These are phyloP conservation scores for Cryphonectria japonica DNA, from an alignment of 2,329 filamentous ascomycete species.

Conservation along the genomic window DNA sequence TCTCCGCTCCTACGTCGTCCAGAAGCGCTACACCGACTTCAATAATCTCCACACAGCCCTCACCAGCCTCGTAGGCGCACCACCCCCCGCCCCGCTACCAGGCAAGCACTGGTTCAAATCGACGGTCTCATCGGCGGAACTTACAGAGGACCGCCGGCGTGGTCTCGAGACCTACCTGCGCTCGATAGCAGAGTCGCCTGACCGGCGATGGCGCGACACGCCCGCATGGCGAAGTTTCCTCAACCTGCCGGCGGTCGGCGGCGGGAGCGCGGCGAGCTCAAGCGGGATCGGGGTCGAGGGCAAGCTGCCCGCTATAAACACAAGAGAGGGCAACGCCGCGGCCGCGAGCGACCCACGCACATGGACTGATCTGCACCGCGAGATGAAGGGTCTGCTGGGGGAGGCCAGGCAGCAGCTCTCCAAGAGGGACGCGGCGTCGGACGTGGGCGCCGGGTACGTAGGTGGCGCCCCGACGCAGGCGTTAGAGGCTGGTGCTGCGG, in stretches of 20 bases:
- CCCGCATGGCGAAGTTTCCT: constrained; percentile 74
- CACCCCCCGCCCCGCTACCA: constrained; percentile 71
- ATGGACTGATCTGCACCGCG: constrained; percentile 77
- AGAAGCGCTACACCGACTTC: constrained; percentile 86
- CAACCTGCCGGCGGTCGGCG: constrained; percentile 62
- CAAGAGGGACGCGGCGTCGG: constrained; percentile 64
- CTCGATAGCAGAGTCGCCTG: constrained; percentile 72
- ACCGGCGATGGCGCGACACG: constrained; percentile 76
- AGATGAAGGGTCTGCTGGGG: constrained; percentile 73
- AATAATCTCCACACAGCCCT: constrained; percentile 66
- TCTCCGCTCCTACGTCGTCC: constrained; percentile 73
- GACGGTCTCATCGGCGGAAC: constrained; percentile 69
- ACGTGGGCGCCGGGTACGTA: constrained; percentile 36
- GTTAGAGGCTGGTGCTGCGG: constrained; percentile 70
- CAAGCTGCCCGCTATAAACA: constrained; percentile 42
- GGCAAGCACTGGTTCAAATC: constrained; percentile 77
- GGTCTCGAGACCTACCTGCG: constrained; percentile 74
- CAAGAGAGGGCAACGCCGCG: constrained; percentile 42
- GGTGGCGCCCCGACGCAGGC: constrained; percentile 46
- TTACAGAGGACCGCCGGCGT: constrained; percentile 71
- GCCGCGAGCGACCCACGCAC: constrained; percentile 64
- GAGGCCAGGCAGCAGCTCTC: constrained; percentile 69
- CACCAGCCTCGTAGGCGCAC: constrained; percentile 58
- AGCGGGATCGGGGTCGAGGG: constrained; percentile 40
- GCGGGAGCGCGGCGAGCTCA: constrained; percentile 53